Evolutionary conservation across 208 protist genomes (phyloP).

Genomic region (Leishmania mexicana): DNA sequence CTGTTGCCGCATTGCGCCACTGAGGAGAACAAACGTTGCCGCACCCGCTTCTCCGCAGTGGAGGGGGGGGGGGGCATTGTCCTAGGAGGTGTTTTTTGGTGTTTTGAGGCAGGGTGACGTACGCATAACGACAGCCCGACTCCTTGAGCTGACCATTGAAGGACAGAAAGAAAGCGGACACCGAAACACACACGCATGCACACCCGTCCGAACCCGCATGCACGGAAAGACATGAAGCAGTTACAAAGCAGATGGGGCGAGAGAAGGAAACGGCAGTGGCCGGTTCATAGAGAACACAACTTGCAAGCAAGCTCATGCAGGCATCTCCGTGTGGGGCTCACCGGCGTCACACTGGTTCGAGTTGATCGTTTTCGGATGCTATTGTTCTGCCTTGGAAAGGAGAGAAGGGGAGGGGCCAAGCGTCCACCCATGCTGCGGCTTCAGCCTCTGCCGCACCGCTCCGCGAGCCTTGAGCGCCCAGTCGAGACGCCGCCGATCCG

Average conservation of each 20-base stretch:
- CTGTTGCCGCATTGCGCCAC: background rate
- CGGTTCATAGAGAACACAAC: too few relatives aligned
- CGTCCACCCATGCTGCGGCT: conserved; percentile 13
- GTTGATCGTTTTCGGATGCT: background rate
- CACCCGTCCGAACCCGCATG: background rate
- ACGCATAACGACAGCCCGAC: background rate
- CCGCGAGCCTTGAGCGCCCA: conserved; percentile 26
- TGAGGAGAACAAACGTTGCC: background rate
- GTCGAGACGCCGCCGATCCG: conserved; percentile 25
- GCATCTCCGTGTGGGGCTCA: background rate
- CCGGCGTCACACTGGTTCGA: background rate
- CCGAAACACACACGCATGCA: background rate
- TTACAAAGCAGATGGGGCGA: background rate
- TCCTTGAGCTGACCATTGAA: background rate
- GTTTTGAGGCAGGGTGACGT: background rate
- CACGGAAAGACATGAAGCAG: background rate
- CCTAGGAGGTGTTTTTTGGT: background rate
- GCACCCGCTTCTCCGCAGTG: background rate
- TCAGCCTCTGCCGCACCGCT: background rate
- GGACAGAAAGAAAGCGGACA: background rate
- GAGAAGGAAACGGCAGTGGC: too few relatives aligned
- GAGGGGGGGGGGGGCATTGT: background rate
- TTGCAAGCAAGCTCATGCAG: background rate
- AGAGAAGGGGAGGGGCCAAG: background rate
- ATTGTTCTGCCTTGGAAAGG: background rate